Base-by-base conservation (phyloP, 2,329 filamentous ascomycete species). In the Xylaria sp. region DNA sequence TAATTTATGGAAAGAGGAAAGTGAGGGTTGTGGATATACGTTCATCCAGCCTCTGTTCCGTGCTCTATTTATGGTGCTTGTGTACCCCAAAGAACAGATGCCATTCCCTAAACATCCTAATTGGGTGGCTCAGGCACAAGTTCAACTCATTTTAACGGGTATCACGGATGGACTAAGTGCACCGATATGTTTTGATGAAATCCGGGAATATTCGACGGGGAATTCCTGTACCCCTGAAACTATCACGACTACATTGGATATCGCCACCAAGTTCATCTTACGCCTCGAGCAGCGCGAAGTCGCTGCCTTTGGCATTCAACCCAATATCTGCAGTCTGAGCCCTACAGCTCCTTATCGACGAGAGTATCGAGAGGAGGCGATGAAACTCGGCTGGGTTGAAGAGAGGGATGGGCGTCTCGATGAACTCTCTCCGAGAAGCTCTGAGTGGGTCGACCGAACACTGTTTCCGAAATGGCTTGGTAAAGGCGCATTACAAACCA, bases 61-160 rank as follows among this genome's bases (percentile, higher is more conserved):
- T n/a, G 62, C 62, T 58, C 44, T 65, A 6, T 65, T 65, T 26
- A 59, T 51, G 54, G 56, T 59, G 15, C 33, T 65, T n/a, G 48
- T 59, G 31, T 58, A 58, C 36, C 53, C 62, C 26, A 31, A 59
- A 38, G 31, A 57, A 40, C 31, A 40, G 20, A 15, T 33, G 28
- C 17, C 44, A 44, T 17, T 4, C 11, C 38, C 48, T 17, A 57
- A 38, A 57, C 49, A 61, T 54, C 49, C 48, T 20, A 57, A 28
- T 23, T 67, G 59, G 42, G 26, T 63, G 6, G 31, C 59, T 28
- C n/a, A 63, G 17, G 46, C 46, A 36, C 23, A 66, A 9, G 38
- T 57, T 56, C 48, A 56, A 57, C 49, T 62, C 3, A 23, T 57
- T 23, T 46, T 66, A 13, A 66, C 33, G 40, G 59, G 59, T 28